phyloP scores from a whole-genome alignment of 805 yeast genomes.

The Kluyveromyces lactis region DNA sequence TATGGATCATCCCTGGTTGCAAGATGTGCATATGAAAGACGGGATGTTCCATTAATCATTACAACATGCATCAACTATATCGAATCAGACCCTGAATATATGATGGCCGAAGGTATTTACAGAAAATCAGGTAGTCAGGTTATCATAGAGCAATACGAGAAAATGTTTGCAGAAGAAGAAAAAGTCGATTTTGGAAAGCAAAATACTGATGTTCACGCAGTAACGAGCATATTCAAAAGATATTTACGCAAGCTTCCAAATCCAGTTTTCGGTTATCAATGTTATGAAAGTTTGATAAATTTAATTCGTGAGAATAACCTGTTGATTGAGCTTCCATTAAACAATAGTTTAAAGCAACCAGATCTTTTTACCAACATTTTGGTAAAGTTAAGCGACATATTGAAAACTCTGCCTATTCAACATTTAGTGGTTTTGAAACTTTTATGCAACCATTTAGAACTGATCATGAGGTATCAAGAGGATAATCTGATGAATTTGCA shows the following conservation, averaged over 20 bases:
- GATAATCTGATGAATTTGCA: conserved; percentile 74
- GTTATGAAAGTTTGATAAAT: conserved; percentile 59
- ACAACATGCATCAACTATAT: conserved; percentile 67
- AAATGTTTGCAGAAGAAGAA: conserved; percentile 27
- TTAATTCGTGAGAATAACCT: conserved; percentile 34
- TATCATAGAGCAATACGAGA: conserved; percentile 29
- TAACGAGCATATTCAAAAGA: conserved; percentile 79
- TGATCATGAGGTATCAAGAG: conserved; percentile 44
- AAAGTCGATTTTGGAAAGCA: conserved; percentile 30
- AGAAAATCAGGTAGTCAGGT: conserved; percentile 79
- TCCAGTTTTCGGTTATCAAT: conserved; percentile 67
- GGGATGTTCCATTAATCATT: conserved; percentile 61
- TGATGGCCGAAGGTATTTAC: conserved; percentile 79
- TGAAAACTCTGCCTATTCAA: conserved; percentile 54
- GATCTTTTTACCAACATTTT: conserved; percentile 15
- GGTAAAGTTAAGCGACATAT: conserved; percentile 37
- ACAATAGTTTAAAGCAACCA: conserved; percentile 6
- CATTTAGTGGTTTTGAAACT: conserved; percentile 50
- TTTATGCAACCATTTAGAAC: conserved; percentile 56
- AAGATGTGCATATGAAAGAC: conserved; percentile 54
- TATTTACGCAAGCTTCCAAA: conserved; percentile 78
- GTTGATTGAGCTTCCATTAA: conserved; percentile 15
- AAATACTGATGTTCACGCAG: conserved; percentile 72
- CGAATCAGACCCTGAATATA: conserved; percentile 52
- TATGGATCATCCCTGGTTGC: conserved; percentile 46